Conservation (phyloP, 2,329 filamentous ascomycete genomes). For the Botrytis fragariae region DNA sequence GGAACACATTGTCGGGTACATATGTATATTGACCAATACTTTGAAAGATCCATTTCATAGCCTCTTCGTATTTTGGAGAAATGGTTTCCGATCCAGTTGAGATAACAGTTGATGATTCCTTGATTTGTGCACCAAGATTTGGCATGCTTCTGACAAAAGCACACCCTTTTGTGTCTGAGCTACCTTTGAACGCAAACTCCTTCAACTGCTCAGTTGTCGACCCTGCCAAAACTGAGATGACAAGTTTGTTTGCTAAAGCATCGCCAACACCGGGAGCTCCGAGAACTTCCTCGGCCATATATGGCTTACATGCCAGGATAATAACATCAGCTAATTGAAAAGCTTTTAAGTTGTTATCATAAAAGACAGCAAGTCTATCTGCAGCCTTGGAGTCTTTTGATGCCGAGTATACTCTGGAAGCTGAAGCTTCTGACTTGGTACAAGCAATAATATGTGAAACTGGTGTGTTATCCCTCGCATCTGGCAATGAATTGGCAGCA, state of each 20-base stretch:
- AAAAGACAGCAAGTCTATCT: conserved; percentile 12
- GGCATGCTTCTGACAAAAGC: conserved; percentile 16
- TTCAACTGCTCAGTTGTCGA: conserved; percentile 10
- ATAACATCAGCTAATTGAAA: conserved; percentile 14
- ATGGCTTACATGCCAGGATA: conserved; percentile 18
- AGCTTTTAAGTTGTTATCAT: conserved; percentile 14
- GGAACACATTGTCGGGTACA: conserved; percentile 15
- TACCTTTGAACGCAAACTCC: conserved; percentile 4
- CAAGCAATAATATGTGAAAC: conserved; percentile 19
- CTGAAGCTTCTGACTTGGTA: conserved; percentile 17
- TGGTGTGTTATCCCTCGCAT: conserved; percentile 10
- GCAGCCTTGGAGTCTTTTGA: conserved; percentile 8
- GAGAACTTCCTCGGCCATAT: conserved; percentile 20
- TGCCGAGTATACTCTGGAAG: conserved; percentile 5
- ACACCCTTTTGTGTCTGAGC: background rate
- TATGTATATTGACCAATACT: conserved; percentile 14
- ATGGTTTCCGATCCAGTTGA: conserved; percentile 10
- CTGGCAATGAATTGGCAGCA: background rate
- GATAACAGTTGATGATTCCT: conserved; percentile 16
- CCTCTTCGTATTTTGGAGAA: conserved; percentile 6
- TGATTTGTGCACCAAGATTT: conserved; percentile 18
- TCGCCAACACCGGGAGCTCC: conserved; percentile 12
- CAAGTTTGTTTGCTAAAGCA: conserved; percentile 19
- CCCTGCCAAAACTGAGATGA: conserved; percentile 20
- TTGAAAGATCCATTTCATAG: conserved; percentile 17